Base-by-base conservation (phyloP, 306 rosid species). In the Abrus pulchellus region DNA sequence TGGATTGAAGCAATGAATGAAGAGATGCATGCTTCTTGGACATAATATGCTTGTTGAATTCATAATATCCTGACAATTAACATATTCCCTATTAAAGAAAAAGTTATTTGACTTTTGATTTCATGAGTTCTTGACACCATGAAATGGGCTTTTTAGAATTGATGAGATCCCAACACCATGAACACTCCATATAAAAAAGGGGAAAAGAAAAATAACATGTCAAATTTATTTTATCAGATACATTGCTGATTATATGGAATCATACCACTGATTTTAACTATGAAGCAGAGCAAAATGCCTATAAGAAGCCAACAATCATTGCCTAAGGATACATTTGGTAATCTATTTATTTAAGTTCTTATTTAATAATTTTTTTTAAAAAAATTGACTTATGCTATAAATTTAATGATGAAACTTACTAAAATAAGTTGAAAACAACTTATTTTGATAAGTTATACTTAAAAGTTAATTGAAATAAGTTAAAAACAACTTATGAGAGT, bases 121-220 rank as follows among this genome's bases (percentile, higher is more conserved):
- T 47, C 41, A 68, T 10, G 29, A 62, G 47, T 45, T 45, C 43
- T 8, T 47, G 57, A 47, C 54, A 45, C 73, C 54, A 10, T 29
- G 30, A 10, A 3, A 5, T 2, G 13, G 57, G n/a, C 9, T 45
- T 30, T 47, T 47, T 38, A 9, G 12, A 45, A 47, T 68, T 47
- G 74, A 47, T 47, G 74, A 68, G 57, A 68, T 59, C 33, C 20
- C 79, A 49, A 36, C 63, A 43, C 59, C 67, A 66, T 41, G 34
- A 8, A 14, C 11, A 13, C 27, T 20, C 36, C 56, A 64, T 32
- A 73, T 28, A 33, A 38, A 50, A 66, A 38, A 1, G 2, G 44
- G 20, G 20, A 20, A 3, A 6, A 28, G 1, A 11, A 36, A 9
- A 9, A 2, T 11, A 38, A 4, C 13, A n/a, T 14, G 13, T 61